Evolutionary conservation across 2,329 filamentous ascomycete genomes (phyloP).

Genomic region (Alternaria conjuncta): DNA sequence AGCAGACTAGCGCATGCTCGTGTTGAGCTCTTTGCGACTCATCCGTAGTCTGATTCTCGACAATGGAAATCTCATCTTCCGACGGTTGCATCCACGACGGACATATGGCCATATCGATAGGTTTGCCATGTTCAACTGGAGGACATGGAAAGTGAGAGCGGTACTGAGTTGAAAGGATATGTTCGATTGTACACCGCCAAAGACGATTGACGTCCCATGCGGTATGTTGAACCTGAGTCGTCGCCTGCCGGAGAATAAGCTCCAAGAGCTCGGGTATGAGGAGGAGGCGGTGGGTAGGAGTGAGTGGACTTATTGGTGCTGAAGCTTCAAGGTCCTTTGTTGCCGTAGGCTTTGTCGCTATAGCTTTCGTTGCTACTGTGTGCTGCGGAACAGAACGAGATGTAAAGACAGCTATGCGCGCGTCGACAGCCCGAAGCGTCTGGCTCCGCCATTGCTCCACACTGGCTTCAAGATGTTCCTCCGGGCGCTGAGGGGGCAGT

Average conservation of each 20-base stretch:
- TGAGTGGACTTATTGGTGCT: background rate
- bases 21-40: background rate
- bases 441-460: background rate
- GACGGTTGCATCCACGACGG: background rate
- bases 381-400: background rate
- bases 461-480: background rate
- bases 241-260: background rate
- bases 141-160: background rate
- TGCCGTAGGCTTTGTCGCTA: background rate
- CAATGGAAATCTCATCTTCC: background rate
- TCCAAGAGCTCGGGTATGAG: background rate
- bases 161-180: background rate
- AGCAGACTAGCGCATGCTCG: background rate
- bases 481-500: background rate
- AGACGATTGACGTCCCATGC: background rate
- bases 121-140: background rate
- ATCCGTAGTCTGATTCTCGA: background rate
- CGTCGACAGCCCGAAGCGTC: background rate
- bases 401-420: background rate
- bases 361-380: background rate
- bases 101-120: background rate
- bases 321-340: background rate
- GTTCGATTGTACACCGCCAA: background rate
- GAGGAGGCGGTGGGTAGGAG: background rate
- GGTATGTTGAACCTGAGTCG: background rate